phyloP scores from a whole-genome alignment of 345 rosid species.

The Camelina laxa region DNA sequence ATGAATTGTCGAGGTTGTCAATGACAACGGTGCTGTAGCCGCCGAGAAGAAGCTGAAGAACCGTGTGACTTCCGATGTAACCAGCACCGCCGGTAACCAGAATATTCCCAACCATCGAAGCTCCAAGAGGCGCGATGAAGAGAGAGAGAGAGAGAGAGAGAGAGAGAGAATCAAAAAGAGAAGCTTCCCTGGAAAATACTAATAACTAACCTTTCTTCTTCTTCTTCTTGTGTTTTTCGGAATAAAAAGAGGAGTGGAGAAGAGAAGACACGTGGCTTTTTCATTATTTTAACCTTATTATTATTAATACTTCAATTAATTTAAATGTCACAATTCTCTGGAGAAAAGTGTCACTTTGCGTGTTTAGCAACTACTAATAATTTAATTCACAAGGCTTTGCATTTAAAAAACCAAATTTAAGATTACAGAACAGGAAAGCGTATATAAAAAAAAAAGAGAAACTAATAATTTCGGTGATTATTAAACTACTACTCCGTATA shows the following conservation, averaged over 20 bases:
- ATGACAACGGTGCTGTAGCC: constrained; percentile 75
- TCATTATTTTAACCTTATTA: neutral
- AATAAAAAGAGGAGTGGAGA: constrained; percentile 24
- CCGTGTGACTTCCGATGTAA: constrained; percentile 97
- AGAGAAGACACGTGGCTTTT: constrained; percentile 40
- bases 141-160: constrained; percentile 12
- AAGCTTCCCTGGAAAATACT: constrained; percentile 39
- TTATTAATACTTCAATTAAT: neutral
- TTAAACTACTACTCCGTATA: constrained; percentile 10
- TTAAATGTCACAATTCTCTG: constrained; percentile 25
- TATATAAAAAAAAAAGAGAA: neutral
- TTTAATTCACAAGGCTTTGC: neutral
- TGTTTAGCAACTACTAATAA: constrained; percentile 28
- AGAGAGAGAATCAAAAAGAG: constrained; percentile 25
- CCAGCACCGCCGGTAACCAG: constrained; percentile 99
- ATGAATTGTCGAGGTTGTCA: constrained; percentile 87
- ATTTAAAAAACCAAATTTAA: neutral
- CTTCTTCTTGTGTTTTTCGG: neutral
- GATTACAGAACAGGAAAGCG: constrained; percentile 7
- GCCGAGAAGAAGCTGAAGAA: constrained; percentile 77
- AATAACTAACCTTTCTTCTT: constrained; percentile 6
- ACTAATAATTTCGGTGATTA: neutral
- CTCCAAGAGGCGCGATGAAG: constrained; percentile 33
- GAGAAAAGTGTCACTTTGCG: constrained; percentile 25
- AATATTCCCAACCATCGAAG: constrained; percentile 52